These are phyloP conservation scores for Alternaria alternata DNA, from an alignment of 2,329 filamentous ascomycete genomes.

Conservation along the genomic window DNA sequence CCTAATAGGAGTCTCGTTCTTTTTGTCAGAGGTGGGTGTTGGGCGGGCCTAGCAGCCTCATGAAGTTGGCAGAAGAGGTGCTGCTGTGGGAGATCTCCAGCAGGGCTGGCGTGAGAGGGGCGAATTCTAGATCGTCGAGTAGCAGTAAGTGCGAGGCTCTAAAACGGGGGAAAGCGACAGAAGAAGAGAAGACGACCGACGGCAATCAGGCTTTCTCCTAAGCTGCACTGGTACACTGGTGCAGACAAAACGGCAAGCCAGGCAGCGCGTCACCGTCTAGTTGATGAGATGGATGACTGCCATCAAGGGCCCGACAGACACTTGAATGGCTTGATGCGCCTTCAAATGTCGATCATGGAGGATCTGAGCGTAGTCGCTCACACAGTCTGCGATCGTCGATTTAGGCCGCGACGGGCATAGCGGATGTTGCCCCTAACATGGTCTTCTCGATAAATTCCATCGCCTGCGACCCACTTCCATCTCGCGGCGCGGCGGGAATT, in stretches of 20 bases:
- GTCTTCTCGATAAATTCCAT: conserved; percentile 14
- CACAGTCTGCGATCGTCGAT: conserved; percentile 25
- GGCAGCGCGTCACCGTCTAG: conserved; percentile 10
- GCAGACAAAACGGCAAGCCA: conserved; percentile 1
- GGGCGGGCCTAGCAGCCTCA: conserved; percentile 15
- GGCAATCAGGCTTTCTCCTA: neutral
- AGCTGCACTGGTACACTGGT: neutral
- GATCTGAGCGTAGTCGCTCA: conserved; percentile 9
- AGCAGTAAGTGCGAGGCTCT: conserved; percentile 14
- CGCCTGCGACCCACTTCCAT: conserved; percentile 2
- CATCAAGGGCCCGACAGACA: conserved; percentile 9
- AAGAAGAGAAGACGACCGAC: conserved; percentile 1
- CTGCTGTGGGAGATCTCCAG: neutral
- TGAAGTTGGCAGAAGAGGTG: conserved; percentile 15
- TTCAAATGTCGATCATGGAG: conserved; percentile 27
- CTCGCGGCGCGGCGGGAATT: neutral
- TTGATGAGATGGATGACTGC: conserved; percentile 12
- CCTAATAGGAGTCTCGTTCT: conserved; percentile 20
- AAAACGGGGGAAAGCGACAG: conserved; percentile 6
- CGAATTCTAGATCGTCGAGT: conserved; percentile 10
- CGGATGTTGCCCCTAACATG: conserved; percentile 6
- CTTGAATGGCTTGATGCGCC: conserved; percentile 26
- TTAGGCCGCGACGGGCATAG: conserved; percentile 20
- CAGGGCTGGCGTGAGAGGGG: conserved; percentile 6
- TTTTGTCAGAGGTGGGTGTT: conserved; percentile 7